phyloP scores from a whole-genome alignment of 148 eudicot genomes.

The Simmondsia chinensis region DNA sequence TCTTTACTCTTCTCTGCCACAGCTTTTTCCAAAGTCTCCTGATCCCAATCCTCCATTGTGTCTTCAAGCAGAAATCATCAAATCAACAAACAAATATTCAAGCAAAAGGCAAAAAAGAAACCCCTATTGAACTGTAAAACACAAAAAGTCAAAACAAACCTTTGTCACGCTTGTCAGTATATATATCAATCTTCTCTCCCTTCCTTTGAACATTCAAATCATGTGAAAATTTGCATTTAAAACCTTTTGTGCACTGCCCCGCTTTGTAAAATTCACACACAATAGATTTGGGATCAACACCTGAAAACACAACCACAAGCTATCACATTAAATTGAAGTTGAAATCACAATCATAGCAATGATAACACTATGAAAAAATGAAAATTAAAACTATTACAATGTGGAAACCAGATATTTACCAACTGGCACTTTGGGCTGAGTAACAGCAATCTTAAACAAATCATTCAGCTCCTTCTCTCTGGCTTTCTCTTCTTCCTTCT shows the following conservation, averaged over 20 bases:
- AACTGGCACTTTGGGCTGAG: conserved; percentile 88
- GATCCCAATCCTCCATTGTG: conserved; percentile 89
- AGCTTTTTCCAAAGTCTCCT: conserved; percentile 69
- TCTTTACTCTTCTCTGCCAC: conserved; percentile 68
- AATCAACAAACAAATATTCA: conserved; percentile 1
- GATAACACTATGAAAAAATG: not conserved
- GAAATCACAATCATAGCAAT: not conserved
- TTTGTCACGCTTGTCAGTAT: conserved; percentile 59
- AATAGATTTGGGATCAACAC: conserved; percentile 93
- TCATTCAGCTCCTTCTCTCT: conserved; percentile 82
- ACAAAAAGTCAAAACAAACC: conserved; percentile 21
- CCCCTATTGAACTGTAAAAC: not conserved
- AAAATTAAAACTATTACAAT: not conserved
- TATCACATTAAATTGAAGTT: conserved; percentile 8
- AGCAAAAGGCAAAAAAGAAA: not conserved
- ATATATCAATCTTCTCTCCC: conserved; percentile 85
- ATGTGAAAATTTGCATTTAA: conserved; percentile 91
- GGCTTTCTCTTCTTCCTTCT: conserved; percentile 83
- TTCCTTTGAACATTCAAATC: conserved; percentile 77
- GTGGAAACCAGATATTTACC: conserved; percentile 30
- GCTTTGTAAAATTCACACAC: conserved; percentile 78
- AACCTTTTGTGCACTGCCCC: conserved; percentile 92
- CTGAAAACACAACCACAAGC: conserved; percentile 32
- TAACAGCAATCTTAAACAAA: conserved; percentile 75
- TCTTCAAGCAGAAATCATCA: conserved; percentile 18